phyloP scores from a whole-genome alignment of 2,329 filamentous ascomycete species.

The Ceratocystis huliohia region DNA sequence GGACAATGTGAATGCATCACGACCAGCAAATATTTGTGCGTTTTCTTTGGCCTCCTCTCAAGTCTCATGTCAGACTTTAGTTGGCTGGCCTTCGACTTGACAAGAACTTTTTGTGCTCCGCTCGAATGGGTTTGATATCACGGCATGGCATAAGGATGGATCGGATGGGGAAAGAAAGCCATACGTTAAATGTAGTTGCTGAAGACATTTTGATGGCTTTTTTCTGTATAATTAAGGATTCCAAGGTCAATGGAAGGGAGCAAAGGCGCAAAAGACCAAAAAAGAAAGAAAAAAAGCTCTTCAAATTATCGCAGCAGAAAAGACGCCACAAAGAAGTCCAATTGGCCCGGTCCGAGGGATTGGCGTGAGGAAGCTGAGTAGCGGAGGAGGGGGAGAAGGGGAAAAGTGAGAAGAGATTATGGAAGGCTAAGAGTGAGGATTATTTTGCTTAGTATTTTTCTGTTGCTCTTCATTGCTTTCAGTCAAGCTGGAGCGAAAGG shows the following conservation, averaged over 20 bases:
- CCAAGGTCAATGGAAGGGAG: background rate
- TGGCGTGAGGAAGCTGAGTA: slow-evolving; percentile 8
- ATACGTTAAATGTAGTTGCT: slow-evolving; percentile 18
- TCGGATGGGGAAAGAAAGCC: slow-evolving; percentile 6
- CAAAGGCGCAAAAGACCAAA: slow-evolving; percentile 13
- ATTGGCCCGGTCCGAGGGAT: slow-evolving; percentile 20
- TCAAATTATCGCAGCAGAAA: slow-evolving; percentile 15
- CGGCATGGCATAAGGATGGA: background rate
- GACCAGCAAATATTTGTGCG: background rate
- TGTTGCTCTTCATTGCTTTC: slow-evolving; percentile 26
- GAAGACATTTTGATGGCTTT: slow-evolving; percentile 19
- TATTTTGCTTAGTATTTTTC: slow-evolving; percentile 14
- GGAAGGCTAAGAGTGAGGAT: slow-evolving; percentile 14
- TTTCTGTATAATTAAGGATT: slow-evolving; percentile 2
- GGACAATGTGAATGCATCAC: background rate
- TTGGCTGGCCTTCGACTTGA: background rate
- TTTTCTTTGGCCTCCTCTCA: background rate
- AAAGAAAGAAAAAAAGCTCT: slow-evolving; percentile 8
- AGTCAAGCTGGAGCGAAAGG: slow-evolving; percentile 30
- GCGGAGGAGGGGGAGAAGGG: slow-evolving; percentile 3
- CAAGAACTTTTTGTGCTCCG: background rate
- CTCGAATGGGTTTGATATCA: background rate
- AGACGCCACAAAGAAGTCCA: slow-evolving; percentile 19
- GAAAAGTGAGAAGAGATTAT: background rate
- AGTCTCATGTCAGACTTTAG: background rate